These are phyloP conservation scores for Aspergillus mulundensis DNA, from an alignment of 495 filamentous ascomycete species.

Conservation along the genomic window DNA sequence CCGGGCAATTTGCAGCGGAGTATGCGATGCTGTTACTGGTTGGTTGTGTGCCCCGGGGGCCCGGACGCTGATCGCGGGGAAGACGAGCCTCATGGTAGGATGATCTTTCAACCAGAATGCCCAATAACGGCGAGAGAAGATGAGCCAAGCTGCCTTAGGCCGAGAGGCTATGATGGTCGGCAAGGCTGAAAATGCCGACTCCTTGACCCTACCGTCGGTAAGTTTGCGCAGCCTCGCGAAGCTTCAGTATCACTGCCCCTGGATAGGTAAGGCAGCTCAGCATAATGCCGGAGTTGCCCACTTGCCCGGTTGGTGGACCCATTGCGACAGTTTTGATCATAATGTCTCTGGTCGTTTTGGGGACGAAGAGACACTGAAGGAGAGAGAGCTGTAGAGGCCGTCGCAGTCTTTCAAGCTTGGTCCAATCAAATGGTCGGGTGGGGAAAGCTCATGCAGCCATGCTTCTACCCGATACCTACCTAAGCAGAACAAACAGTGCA, in stretches of 20 bases:
- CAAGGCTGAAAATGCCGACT: conserved; percentile 1
- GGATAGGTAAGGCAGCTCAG: too few species aligned
- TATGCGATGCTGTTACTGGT: neutral
- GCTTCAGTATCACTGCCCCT: neutral
- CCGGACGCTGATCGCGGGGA: neutral
- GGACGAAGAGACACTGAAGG: too few species aligned
- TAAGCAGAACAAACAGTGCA: conserved; percentile 20
- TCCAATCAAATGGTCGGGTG: too few species aligned
- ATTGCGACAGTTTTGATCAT: too few species aligned
- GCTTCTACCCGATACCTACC: too few species aligned
- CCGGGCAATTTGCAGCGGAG: neutral
- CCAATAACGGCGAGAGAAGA: neutral
- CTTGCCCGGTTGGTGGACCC: too few species aligned
- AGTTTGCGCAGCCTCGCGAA: neutral
- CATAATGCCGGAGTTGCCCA: neutral
- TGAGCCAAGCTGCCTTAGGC: neutral
- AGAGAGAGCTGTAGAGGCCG: too few species aligned
- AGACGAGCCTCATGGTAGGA: conserved; percentile 4
- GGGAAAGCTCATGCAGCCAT: too few species aligned
- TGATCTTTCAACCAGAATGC: neutral
- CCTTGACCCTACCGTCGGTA: neutral
- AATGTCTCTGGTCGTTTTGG: too few species aligned
- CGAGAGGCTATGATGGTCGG: too few species aligned
- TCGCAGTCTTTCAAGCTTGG: too few species aligned
- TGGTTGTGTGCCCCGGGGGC: neutral